These are phyloP conservation scores for Silene coronaria DNA, from an alignment of 179 eudicot species.

Conservation along the genomic window DNA sequence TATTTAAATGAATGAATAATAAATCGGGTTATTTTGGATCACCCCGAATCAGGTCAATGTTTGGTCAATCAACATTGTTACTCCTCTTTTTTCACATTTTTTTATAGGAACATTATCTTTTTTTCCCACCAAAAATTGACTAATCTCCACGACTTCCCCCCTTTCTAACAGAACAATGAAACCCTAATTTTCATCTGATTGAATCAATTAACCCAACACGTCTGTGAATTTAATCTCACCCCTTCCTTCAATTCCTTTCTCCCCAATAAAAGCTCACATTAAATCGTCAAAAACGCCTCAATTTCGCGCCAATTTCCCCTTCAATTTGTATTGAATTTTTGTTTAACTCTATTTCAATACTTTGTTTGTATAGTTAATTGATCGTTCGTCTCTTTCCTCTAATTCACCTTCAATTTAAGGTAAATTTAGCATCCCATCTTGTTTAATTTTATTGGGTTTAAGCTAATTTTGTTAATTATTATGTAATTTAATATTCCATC, in stretches of 20 bases:
- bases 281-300: background rate
- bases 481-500: background rate
- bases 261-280: background rate
- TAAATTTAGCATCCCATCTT: background rate
- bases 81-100: too few species aligned
- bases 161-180: background rate
- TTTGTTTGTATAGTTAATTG: background rate
- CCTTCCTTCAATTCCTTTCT: constrained; percentile 1
- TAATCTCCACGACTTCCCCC: background rate
- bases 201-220: constrained; percentile 11
- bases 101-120: too few species aligned
- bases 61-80: too few species aligned
- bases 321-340: background rate
- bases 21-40: too few species aligned
- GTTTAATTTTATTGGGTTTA: background rate
- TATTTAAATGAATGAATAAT: too few species aligned
- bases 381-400: background rate
- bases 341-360: background rate
- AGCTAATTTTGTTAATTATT: background rate
- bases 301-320: background rate
- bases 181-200: constrained; percentile 18
- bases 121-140: too few species aligned
- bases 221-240: constrained; percentile 3
- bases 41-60: too few species aligned
- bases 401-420: constrained; percentile 2